These are phyloP conservation scores for Deuterostichococcus epilithicus DNA, from an alignment of 139 green algal genomes.

Conservation along the genomic window DNA sequence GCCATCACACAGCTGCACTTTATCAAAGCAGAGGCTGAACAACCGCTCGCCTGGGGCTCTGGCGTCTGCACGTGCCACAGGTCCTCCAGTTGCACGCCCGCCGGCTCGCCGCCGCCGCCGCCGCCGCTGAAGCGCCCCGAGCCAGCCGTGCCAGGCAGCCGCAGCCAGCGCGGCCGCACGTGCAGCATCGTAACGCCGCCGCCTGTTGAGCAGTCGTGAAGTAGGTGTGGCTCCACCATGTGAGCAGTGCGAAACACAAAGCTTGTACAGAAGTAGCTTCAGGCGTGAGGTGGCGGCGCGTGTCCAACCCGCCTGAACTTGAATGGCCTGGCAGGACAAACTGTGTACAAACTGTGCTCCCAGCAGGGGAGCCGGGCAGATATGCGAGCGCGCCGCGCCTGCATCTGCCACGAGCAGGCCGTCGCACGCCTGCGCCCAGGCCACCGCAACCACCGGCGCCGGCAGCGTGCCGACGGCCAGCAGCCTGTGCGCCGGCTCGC, in stretches of 20 bases:
- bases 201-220: neutral
- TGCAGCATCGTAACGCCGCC: conserved; percentile 27
- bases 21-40: too few relatives aligned
- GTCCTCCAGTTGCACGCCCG: neutral
- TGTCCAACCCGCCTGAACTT: neutral
- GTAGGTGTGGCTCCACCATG: too few relatives aligned
- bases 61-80: neutral
- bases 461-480: neutral
- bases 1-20: neutral
- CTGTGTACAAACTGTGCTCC: neutral
- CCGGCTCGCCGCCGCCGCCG: neutral
- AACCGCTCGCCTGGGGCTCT: neutral
- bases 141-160: conserved; percentile 5
- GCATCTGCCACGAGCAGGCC: conserved; percentile 44
- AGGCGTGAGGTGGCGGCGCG: neutral
- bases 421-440: conserved; percentile 41
- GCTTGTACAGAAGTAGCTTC: neutral
- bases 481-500: neutral
- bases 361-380: neutral
- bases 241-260: neutral
- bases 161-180: neutral
- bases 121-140: neutral
- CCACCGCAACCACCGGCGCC: conserved; percentile 19
- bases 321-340: neutral
- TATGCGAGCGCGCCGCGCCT: neutral